These are phyloP conservation scores for Juncus inflexus DNA, from an alignment of 176 grass and related monocot genomes.

Conservation along the genomic window DNA sequence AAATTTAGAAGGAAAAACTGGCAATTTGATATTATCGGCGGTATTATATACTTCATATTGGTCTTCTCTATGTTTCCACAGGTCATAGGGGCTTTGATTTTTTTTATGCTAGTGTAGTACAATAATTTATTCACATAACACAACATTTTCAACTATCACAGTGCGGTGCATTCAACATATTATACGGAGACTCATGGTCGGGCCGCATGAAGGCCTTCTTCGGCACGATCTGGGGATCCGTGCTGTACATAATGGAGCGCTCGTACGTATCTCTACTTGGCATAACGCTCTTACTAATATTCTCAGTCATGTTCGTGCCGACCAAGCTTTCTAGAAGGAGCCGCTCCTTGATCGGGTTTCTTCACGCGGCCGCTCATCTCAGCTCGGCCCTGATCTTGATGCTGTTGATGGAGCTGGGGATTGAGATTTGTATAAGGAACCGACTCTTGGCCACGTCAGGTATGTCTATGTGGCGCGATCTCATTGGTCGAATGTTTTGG, in stretches of 20 bases:
- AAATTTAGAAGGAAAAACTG: slow-evolving; percentile 98
- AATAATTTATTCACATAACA: not conserved
- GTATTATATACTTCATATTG: slow-evolving; percentile 86
- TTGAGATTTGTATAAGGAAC: slow-evolving; percentile 94
- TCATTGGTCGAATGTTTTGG: not conserved
- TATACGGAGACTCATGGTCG: slow-evolving; percentile 68
- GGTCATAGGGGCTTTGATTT: slow-evolving; percentile 36
- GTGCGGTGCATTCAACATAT: slow-evolving; percentile 73
- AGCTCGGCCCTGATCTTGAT: slow-evolving; percentile 84
- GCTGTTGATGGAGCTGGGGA: slow-evolving; percentile 91
- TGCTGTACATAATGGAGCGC: slow-evolving; percentile 84
- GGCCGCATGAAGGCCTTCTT: slow-evolving; percentile 69
- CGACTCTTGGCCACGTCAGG: slow-evolving; percentile 94
- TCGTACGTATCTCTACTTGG: slow-evolving; percentile 81
- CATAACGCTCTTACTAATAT: slow-evolving; percentile 53
- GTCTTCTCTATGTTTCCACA: slow-evolving; percentile 98
- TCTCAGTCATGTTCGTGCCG: slow-evolving; percentile 91
- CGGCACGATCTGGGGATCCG: slow-evolving; percentile 63
- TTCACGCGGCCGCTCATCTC: slow-evolving; percentile 85
- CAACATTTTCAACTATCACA: slow-evolving; percentile 11
- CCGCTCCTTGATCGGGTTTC: slow-evolving; percentile 72
- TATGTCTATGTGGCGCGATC: slow-evolving; percentile 19
- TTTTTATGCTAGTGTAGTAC: too few species aligned
- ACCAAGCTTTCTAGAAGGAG: slow-evolving; percentile 86
- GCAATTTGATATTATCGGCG: slow-evolving; percentile 99